These are phyloP conservation scores for Kodamaea hsintzibuensis DNA, from an alignment of 805 yeast genomes.

Conservation along the genomic window DNA sequence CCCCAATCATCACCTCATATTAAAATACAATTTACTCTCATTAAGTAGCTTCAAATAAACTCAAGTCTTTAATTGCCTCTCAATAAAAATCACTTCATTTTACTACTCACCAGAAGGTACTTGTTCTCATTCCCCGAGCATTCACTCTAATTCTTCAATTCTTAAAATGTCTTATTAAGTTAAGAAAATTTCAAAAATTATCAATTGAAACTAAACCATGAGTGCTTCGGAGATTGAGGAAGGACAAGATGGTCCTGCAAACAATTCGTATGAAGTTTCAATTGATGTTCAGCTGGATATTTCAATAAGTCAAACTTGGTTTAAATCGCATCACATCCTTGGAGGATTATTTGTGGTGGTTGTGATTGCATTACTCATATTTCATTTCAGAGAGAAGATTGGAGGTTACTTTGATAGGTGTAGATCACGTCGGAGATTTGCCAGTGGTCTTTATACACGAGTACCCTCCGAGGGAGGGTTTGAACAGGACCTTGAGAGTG, in stretches of 20 bases:
- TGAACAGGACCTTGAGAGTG: slow-evolving; percentile 50
- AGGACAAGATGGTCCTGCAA: background rate
- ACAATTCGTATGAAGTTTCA: background rate
- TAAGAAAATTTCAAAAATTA: too few species aligned
- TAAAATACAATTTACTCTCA: too few species aligned
- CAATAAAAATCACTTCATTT: too few species aligned
- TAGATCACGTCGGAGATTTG: slow-evolving; percentile 25
- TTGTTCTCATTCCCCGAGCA: too few species aligned
- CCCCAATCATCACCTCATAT: too few species aligned
- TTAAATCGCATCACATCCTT: slow-evolving; percentile 18
- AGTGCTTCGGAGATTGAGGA: background rate
- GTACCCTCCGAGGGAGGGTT: slow-evolving; percentile 19
- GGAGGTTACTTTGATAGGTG: slow-evolving; percentile 29
- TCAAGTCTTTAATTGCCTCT: too few species aligned
- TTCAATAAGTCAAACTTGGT: background rate
- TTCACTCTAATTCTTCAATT: too few species aligned
- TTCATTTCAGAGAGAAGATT: slow-evolving; percentile 34
- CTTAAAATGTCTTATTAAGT: too few species aligned
- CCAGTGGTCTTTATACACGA: slow-evolving; percentile 30
- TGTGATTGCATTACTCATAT: slow-evolving; percentile 19
- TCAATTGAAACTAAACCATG: too few species aligned
- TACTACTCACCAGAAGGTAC: too few species aligned
- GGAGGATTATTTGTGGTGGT: slow-evolving; percentile 15
- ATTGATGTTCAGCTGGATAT: too few species aligned
- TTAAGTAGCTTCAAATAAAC: too few species aligned